Base-by-base conservation (phyloP, 2,329 filamentous ascomycete genomes). In the Diaporthe amygdali region DNA sequence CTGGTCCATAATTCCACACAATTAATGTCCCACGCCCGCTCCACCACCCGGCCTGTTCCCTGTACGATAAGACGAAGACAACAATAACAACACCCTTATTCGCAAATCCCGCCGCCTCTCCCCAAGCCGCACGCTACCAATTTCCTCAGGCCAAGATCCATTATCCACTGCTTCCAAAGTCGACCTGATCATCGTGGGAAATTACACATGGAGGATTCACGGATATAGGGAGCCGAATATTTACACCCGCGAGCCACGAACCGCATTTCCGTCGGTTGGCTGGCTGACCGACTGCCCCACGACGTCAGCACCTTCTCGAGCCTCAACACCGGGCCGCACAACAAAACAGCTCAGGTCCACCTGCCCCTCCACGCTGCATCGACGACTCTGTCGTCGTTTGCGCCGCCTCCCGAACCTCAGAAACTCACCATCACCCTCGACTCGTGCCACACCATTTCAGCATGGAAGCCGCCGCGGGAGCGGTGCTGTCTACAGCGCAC, bases 401-500 rank as follows among this genome's bases (percentile, higher is more conserved):
- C 63, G 71, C 54, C 51, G 32, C 51, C 66, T 51, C 56, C 37
- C 25, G 5, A 51, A n/a, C 63, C 46, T 25, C 34, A 20, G 22
- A 20, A 30, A 5, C 10, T 34, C 52, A 25, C 22, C 44, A 27
- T 54, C 20, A 20, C 37, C 46, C 17, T 41, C 49, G n/a, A 37
- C 34, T 39, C 20, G 39, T n/a, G 10, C n/a, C 51, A 72, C 76
- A 76, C 76, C 74, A 3, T 72, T 75, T 12, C 72, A 91, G 89
- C 70, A 91, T 91, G 82, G 92, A 92, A 68, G 89, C 92, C 74
- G 94, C 93, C 2, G 80, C 94, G 67, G 95, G 94, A 39, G 96
- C 97, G 78, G 91, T 76, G 54, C 75, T 81, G 67, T 72, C 74
- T 47, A 72, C 76, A 70, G 82, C 82, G 47, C 78, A 84, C 74